Evolutionary conservation across 495 filamentous ascomycete genomes (phyloP).

Genomic region (Podospora fimiseda): DNA sequence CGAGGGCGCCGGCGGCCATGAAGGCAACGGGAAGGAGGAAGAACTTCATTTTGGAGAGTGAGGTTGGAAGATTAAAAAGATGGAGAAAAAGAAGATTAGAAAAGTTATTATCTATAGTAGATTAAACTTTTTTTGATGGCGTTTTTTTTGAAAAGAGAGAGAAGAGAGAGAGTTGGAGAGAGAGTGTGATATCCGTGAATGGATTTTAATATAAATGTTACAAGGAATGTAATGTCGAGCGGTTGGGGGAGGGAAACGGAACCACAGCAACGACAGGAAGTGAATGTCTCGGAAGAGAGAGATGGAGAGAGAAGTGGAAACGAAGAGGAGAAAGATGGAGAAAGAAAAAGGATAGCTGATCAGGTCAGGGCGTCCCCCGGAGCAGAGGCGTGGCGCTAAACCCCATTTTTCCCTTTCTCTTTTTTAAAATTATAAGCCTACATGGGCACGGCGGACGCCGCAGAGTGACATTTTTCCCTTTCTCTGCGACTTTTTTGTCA

Average conservation of each 20-base stretch:
- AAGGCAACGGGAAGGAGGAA: constrained; percentile 25
- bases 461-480: not conserved
- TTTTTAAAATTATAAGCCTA: constrained; percentile 3
- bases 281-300: not conserved
- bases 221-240: no score
- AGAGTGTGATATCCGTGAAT: not conserved
- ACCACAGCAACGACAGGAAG: constrained; percentile 4
- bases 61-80: not conserved
- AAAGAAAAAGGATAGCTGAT: not conserved
- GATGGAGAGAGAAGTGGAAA: not conserved
- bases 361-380: not conserved
- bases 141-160: not conserved
- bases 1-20: constrained; percentile 26
- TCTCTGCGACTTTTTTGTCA: no score
- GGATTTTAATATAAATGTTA: no score
- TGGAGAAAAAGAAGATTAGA: not conserved
- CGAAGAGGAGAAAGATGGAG: not conserved
- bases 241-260: not conserved
- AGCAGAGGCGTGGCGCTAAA: constrained; percentile 11
- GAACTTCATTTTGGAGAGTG: constrained; percentile 30
- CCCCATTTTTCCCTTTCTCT: no score
- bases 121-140: not conserved
- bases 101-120: not conserved
- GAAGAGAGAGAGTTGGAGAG: not conserved
- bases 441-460: constrained; percentile 9